These are phyloP conservation scores for Cucurbita pepo DNA, from an alignment of 306 rosid species.

Conservation along the genomic window DNA sequence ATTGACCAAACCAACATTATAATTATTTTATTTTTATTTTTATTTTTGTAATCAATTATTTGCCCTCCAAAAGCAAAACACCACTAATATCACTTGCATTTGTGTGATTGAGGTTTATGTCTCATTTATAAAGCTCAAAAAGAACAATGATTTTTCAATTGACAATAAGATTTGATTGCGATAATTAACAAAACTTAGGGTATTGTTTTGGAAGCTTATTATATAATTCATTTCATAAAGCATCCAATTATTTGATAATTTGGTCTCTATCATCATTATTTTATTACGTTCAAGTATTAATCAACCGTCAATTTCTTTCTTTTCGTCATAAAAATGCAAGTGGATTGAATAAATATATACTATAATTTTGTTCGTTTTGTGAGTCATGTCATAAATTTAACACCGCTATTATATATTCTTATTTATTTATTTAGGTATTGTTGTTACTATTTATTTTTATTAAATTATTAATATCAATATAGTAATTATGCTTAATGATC, in stretches of 20 bases:
- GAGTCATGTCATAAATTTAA: neutral
- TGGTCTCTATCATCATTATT: no score
- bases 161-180: neutral
- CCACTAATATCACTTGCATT: no score
- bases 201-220: neutral
- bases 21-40: neutral
- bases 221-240: neutral
- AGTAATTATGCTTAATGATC: no score
- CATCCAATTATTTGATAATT: neutral
- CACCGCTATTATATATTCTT: no score
- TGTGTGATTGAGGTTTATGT: neutral
- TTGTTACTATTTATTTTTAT: neutral
- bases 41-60: neutral
- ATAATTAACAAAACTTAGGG: neutral
- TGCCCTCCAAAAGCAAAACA: neutral
- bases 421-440: no score
- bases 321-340: neutral
- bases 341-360: neutral
- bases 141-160: neutral
- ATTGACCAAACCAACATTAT: neutral
- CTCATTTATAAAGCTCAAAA: neutral
- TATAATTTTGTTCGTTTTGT: neutral
- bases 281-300: neutral
- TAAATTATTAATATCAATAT: neutral
- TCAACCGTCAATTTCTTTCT: neutral